Evolutionary conservation across 2,329 filamentous ascomycete species (phyloP).

Genomic region (Colletotrichum lentis): DNA sequence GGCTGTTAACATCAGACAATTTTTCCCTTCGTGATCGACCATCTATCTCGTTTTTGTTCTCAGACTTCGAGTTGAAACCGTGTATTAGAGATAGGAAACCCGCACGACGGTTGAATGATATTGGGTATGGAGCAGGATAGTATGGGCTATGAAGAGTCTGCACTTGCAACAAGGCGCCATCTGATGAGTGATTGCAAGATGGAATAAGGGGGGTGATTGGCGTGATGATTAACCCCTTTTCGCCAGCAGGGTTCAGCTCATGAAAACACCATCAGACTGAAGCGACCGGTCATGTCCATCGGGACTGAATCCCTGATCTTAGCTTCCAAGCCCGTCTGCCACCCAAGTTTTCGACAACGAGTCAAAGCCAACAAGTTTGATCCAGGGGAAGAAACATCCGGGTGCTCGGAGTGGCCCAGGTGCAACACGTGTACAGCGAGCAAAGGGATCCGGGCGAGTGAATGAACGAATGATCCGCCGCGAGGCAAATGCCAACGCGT

Average conservation of each 20-base stretch:
- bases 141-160: background rate
- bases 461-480: background rate
- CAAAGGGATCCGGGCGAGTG: background rate
- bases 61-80: background rate
- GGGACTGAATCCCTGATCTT: background rate
- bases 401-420: background rate
- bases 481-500: conserved; percentile 4
- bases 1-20: background rate
- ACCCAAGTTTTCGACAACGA: background rate
- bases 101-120: background rate
- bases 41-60: background rate
- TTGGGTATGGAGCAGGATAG: background rate
- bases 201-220: background rate
- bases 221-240: background rate
- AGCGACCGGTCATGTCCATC: background rate
- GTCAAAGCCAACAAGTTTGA: background rate
- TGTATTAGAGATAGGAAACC: background rate
- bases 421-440: background rate
- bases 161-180: background rate
- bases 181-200: background rate
- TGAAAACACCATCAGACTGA: background rate
- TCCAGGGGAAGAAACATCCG: background rate
- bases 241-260: background rate
- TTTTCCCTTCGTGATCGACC: too few relatives aligned
- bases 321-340: background rate